Conservation (phyloP, 1,139 yeast genomes). For the Suhomyces anneliseae region DNA sequence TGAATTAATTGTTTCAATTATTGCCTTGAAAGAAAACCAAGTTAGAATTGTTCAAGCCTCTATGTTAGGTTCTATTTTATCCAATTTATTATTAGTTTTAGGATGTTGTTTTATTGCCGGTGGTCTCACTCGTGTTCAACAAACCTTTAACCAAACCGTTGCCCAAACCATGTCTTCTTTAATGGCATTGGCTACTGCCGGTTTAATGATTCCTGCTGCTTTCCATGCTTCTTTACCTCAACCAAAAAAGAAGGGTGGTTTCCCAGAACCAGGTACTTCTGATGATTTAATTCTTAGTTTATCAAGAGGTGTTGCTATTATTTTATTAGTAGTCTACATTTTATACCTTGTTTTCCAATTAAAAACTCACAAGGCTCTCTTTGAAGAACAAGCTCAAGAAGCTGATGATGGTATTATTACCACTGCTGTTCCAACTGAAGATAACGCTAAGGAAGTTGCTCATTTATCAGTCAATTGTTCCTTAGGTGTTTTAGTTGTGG, state of each 20-base stretch:
- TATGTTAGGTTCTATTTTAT: conserved; percentile 90
- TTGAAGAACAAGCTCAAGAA: conserved; percentile 43
- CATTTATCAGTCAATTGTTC: conserved; percentile 45
- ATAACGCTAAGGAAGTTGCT: conserved; percentile 25
- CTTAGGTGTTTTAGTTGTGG: conserved; percentile 49
- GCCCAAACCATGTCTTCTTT: conserved; percentile 97
- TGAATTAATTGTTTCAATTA: conserved; percentile 88
- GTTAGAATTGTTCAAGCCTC: conserved; percentile 94
- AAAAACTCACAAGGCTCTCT: conserved; percentile 70
- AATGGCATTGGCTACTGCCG: conserved; percentile 86
- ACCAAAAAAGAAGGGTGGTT: conserved; percentile 33
- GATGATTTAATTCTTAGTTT: conserved; percentile 63
- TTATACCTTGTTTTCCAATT: conserved; percentile 84
- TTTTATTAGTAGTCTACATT: conserved; percentile 73
- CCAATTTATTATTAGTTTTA: conserved; percentile 81
- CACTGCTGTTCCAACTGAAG: conserved; percentile 33
- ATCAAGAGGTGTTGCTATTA: conserved; percentile 84
- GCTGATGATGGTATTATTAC: conserved; percentile 39
- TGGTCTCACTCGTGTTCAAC: conserved; percentile 83
- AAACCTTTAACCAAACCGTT: conserved; percentile 88
- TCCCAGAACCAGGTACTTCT: conserved; percentile 42
- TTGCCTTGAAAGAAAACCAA: conserved; percentile 84
- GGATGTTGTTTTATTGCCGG: conserved; percentile 97
- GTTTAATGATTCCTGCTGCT: conserved; percentile 91
- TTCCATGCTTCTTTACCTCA: conserved; percentile 80